Percentiles rank a stretch among this genome's conserved stretches.
phyloP scores from a whole-genome alignment of 2,329 filamentous ascomycete species.

The Xylariomycetidae sp. region DNA sequence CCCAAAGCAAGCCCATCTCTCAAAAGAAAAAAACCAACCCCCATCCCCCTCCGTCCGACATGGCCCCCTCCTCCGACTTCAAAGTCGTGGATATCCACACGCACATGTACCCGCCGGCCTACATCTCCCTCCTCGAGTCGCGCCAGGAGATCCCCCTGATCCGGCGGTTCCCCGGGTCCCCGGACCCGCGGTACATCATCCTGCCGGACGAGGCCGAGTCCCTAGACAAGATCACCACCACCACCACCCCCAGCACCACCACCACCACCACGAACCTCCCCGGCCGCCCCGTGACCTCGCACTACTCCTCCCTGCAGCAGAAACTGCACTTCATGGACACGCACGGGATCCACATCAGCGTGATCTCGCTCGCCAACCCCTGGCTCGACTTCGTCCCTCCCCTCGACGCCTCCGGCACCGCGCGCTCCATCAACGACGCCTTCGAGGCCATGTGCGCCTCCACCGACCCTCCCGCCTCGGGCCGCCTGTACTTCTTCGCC shows the following conservation, averaged over 20 bases:
- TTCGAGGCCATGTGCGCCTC: slow-evolving; percentile 66
- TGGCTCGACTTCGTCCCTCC: slow-evolving; percentile 81
- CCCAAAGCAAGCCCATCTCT: too few species aligned
- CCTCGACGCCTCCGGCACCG: slow-evolving; percentile 57
- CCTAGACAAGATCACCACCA: slow-evolving; percentile 46
- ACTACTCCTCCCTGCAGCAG: slow-evolving; percentile 74
- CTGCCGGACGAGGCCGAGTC: slow-evolving; percentile 46
- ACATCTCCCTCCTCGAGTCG: slow-evolving; percentile 56
- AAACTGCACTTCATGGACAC: slow-evolving; percentile 87
- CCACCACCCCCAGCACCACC: slow-evolving; percentile 41
- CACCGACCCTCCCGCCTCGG: slow-evolving; percentile 39
- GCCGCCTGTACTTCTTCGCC: slow-evolving; percentile 77
- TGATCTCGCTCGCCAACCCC: slow-evolving; percentile 86
- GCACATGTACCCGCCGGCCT: slow-evolving; percentile 64
- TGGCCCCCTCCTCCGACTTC: slow-evolving; percentile 22
- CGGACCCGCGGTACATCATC: slow-evolving; percentile 62
- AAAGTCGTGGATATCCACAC: slow-evolving; percentile 63
- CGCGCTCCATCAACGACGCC: slow-evolving; percentile 69
- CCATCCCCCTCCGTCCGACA: too few species aligned
- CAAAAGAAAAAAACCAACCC: too few species aligned
- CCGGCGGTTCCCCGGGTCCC: slow-evolving; percentile 54
- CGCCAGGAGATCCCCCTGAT: slow-evolving; percentile 65
- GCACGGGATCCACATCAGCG: slow-evolving; percentile 76
- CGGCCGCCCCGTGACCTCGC: slow-evolving; percentile 76
- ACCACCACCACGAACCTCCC: slow-evolving; percentile 42